Evolutionary conservation across 768 basidiomycete species (phyloP).

Genomic region (Phylloporus sp.): DNA sequence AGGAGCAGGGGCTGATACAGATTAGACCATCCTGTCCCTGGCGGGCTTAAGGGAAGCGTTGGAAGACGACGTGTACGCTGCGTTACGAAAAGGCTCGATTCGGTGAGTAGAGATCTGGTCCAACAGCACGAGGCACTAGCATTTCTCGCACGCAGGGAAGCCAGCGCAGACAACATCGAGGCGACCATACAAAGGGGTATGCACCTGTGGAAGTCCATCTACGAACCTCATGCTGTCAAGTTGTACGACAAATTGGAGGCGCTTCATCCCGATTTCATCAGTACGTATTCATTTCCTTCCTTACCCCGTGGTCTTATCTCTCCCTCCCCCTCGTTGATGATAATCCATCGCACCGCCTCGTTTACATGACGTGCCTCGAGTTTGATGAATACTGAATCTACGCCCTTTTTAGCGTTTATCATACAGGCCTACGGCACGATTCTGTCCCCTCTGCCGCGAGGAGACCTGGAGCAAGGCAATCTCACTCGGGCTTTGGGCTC

Average conservation of each 20-base stretch:
- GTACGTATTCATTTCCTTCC: slow-evolving; percentile 47
- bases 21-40: slow-evolving; percentile 77
- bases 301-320: slow-evolving; percentile 35
- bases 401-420: slow-evolving; percentile 61
- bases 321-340: slow-evolving; percentile 18
- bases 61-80: slow-evolving; percentile 74
- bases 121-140: slow-evolving; percentile 21
- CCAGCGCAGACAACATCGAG: slow-evolving; percentile 60
- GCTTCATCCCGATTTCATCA: slow-evolving; percentile 92
- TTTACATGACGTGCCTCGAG: slow-evolving; percentile 29
- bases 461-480: slow-evolving; percentile 69
- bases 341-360: slow-evolving; percentile 28
- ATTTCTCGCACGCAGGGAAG: slow-evolving; percentile 43
- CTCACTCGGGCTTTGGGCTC: slow-evolving; percentile 81
- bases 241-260: slow-evolving; percentile 79
- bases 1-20: slow-evolving; percentile 1
- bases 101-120: slow-evolving; percentile 44
- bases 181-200: slow-evolving; percentile 62
- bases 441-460: slow-evolving; percentile 67
- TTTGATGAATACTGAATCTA: slow-evolving; percentile 28
- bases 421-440: slow-evolving; percentile 82
- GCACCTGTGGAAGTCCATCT: slow-evolving; percentile 80
- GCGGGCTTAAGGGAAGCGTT: slow-evolving; percentile 70
- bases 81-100: slow-evolving; percentile 59
- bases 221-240: slow-evolving; percentile 85